Base-by-base conservation (phyloP, 352 stramenopile species). In the Sclerospora graminicola region DNA sequence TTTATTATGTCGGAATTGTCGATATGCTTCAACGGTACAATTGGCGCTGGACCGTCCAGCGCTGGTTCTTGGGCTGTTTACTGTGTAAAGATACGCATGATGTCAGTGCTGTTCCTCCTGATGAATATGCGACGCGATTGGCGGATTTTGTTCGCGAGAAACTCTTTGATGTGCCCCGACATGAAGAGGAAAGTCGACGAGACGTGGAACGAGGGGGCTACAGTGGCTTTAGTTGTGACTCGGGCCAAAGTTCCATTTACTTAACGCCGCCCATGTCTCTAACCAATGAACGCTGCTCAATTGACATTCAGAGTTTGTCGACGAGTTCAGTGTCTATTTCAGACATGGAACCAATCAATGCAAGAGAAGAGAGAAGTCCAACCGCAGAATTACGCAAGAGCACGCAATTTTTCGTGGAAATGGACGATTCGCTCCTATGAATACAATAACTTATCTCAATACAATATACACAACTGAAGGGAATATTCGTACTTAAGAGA, bases 1-100 rank as follows among this genome's bases (percentile, higher is more conserved):
- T 88, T 10, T 90, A 88, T 47, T 86, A 85, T 40, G 39, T 89
- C 10, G 75, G 78, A 2, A 83, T 84, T 16, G 69, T 89, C 32
- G 78, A 89, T 46, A 89, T 89, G 78, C 44, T 89, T 35, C 78
- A 89, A 57, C 78, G 72, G 1, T 88, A 89, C 53, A 89, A 85
- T 53, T 89, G 78, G 78, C 79, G 79, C 16, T 91, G 79, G 79
- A 85, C 76, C 1, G 40, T 89, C 5, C 79, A 91, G 55, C 66
- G 79, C 3, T 91, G 79, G 76, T 48, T 89, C 4, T 52, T 91
- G 8, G 79, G 76, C 0, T 46, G 57, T 26, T 33, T 91, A 31
- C 44, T 89, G 11, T 91, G 79, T 62, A 91, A 91, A 41, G 76
- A 91, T 42, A 84, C 63, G 4, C 70, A 82, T 36, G 76, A 91